Evolutionary conservation across 1,284 basidiomycete genomes (phyloP).

Genomic region (Ustilago lituana): DNA sequence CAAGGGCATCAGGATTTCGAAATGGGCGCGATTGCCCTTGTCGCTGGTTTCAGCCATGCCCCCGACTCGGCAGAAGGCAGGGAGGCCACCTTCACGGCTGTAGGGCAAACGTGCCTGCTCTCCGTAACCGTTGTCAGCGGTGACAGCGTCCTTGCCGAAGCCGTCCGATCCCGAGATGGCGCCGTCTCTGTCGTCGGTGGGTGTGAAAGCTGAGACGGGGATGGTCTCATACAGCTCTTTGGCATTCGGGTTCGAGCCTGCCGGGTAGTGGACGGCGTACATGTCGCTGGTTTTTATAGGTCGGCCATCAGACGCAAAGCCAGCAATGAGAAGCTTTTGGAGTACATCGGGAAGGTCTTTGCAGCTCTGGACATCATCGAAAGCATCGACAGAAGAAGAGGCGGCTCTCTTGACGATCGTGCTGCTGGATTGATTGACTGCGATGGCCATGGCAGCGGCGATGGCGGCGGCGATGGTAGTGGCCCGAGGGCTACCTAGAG

Average conservation of each 20-base stretch:
- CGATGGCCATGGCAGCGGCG: background rate
- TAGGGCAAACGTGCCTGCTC: conserved; percentile 4
- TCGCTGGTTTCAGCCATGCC: conserved; percentile 29
- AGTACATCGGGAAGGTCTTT: conserved; percentile 18
- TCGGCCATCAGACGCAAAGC: background rate
- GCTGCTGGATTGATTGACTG: background rate
- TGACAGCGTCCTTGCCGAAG: conserved; percentile 23
- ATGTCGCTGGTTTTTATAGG: conserved; percentile 8
- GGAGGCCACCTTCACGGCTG: conserved; percentile 27
- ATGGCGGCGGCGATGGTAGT: conserved; percentile 2
- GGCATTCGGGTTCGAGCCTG: conserved; percentile 34
- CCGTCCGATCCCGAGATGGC: conserved; percentile 26
- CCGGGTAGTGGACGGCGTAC: conserved; percentile 20
- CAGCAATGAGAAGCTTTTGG: conserved; percentile 18
- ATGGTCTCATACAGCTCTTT: conserved; percentile 29
- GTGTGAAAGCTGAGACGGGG: conserved; percentile 14
- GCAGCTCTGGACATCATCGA: conserved; percentile 15
- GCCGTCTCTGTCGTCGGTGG: conserved; percentile 24
- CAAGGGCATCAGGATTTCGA: conserved; percentile 50
- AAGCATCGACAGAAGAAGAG: background rate
- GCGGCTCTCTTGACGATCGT: conserved; percentile 3
- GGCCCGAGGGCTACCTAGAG: background rate
- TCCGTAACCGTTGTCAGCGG: conserved; percentile 43
- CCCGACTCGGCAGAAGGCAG: conserved; percentile 51
- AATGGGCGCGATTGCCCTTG: conserved; percentile 21